phyloP scores from a whole-genome alignment of 2,329 filamentous ascomycete genomes.

The Ophiostoma pallidulum region DNA sequence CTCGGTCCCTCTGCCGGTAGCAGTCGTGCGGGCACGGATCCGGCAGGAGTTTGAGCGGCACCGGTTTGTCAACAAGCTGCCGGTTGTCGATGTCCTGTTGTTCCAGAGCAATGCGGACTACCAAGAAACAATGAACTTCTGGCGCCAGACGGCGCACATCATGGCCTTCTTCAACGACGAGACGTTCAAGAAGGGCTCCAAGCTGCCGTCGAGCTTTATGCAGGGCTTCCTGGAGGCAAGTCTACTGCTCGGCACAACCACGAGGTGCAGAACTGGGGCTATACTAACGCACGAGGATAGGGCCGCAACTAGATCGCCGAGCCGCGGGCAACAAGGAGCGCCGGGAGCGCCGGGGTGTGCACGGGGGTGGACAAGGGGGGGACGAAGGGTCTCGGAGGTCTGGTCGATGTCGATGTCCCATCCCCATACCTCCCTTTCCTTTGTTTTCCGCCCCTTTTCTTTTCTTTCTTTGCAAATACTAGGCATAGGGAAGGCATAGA shows the following conservation, averaged over 20 bases:
- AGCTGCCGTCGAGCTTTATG: constrained; percentile 84
- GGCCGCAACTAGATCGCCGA: constrained; percentile 43
- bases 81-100: constrained; percentile 79
- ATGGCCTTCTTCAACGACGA: constrained; percentile 95
- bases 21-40: constrained; percentile 82
- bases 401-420: constrained; percentile 23
- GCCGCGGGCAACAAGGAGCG: not conserved
- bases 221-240: constrained; percentile 84
- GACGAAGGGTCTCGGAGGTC: not conserved
- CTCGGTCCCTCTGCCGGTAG: constrained; percentile 79
- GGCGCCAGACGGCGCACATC: constrained; percentile 93
- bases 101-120: constrained; percentile 89
- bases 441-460: too few species aligned
- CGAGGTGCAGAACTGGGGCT: too few species aligned
- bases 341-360: too few species aligned
- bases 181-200: constrained; percentile 63
- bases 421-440: too few species aligned
- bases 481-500: not conserved
- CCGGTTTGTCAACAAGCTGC: constrained; percentile 82
- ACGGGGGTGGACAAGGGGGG: too few species aligned
- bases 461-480: constrained; percentile 4
- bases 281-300: constrained; percentile 24
- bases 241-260: too few species aligned
- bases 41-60: constrained; percentile 95
- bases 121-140: constrained; percentile 99